A percentile compares a stretch with the other conserved stretches of the same genome.
Evolutionary conservation across 2,329 filamentous ascomycete species (phyloP).

Genomic region (Penicillium expansum): DNA sequence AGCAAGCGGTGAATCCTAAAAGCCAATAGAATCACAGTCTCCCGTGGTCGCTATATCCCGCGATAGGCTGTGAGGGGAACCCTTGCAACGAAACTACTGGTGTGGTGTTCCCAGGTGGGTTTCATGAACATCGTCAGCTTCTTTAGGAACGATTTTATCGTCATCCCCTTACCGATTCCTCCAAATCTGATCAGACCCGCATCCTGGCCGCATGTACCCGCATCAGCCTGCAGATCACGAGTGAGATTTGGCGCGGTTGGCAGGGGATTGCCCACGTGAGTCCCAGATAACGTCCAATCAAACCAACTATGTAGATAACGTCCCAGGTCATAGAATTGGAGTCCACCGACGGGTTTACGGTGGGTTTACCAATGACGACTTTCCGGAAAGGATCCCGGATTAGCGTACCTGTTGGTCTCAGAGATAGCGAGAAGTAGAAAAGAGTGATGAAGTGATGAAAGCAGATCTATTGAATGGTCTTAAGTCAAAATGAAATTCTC

Average conservation of each 20-base stretch:
- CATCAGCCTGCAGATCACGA: not conserved
- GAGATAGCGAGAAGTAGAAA: not conserved
- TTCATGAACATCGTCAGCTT: not conserved
- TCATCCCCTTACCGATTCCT: not conserved
- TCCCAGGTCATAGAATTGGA: not conserved
- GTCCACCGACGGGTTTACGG: too few species aligned
- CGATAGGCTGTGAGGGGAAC: not conserved
- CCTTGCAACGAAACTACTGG: not conserved
- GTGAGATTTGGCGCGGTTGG: not conserved
- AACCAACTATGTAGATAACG: not conserved
- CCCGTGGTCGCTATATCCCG: not conserved
- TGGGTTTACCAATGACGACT: not conserved
- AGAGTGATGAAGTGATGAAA: not conserved
- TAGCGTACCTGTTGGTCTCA: not conserved
- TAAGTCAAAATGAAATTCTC: not conserved
- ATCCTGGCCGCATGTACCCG: too few species aligned
- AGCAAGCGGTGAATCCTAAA: not conserved
- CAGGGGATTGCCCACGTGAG: not conserved
- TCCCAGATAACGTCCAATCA: not conserved
- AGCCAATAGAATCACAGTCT: not conserved
- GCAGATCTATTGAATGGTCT: not conserved
- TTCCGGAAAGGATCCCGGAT: not conserved
- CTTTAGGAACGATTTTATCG: not conserved
- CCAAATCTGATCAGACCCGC: not conserved
- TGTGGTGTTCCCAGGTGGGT: not conserved